Base-by-base conservation (phyloP, 2,329 filamentous ascomycete species). In the Penicillium sp. region DNA sequence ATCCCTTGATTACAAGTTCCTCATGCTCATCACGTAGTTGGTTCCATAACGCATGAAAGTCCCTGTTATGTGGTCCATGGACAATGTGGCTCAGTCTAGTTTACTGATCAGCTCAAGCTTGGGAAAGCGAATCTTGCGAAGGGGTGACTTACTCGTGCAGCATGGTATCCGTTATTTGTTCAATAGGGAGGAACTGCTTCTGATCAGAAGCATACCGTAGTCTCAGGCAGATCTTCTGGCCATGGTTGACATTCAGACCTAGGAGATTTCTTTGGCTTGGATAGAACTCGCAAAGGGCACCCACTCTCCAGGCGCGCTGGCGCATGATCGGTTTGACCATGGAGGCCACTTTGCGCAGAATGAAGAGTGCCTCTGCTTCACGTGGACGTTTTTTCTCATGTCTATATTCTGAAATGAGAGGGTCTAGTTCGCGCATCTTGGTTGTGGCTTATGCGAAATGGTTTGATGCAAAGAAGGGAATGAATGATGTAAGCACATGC, bases 301-400 rank as follows among this genome's bases (percentile, higher is more conserved):
- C 82, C 33, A 98, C 90, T 60, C 81, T 88, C 90, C 92, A 98
- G 54, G 82, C 82, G 44, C 90, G 86, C 48, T 91, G 91, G 62
- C 91, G 84, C 93, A 98, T 98, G 61, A 98, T 90, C 19, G 93
- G 93, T 73, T 96, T 97, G 60, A 97, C 93, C 56, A 96, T 77
- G 26, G 92, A 96, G 3, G 91, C 91, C 41, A 96, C 83, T 74
- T 90, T 93, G 67, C 87, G 89, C 24, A 98, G 82, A 56, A 84
- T 85, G 35, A 84, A 69, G 3, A 84, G 69, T 11, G 82, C 82
- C 59, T 84, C 82, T n/a, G 75, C 71, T 60, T 81, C 78, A 11
- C 80, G 75, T 11, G 77, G 75, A 9, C 77, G 73, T 27, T 75
- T 72, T 46, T 79, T 78, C n/a, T 84, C 73, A 74, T 84, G 81